Evolutionary conservation across 768 basidiomycete genomes (phyloP).

Genomic region (Cantharellus cinnabarinus): DNA sequence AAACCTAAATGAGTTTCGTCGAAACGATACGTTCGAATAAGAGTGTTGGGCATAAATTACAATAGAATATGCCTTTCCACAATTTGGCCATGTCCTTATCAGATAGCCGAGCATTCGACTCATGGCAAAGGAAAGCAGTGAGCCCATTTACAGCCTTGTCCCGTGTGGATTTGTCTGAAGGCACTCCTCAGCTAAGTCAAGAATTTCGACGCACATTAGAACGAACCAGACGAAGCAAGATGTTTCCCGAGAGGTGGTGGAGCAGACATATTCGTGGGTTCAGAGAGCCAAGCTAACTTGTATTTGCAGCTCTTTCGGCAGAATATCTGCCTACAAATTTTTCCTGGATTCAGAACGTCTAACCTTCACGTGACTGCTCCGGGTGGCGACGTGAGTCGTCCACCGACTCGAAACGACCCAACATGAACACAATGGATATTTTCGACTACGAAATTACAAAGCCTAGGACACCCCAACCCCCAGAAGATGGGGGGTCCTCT

Average conservation of each 20-base stretch:
- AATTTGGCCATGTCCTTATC: conserved; percentile 71
- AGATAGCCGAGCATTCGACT: conserved; percentile 33
- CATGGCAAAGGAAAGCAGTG: conserved; percentile 54
- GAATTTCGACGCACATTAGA: conserved; percentile 1
- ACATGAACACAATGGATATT: too few relatives aligned
- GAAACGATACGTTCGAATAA: not conserved
- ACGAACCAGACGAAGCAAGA: conserved; percentile 74
- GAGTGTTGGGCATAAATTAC: conserved; percentile 24
- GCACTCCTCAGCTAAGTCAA: not conserved
- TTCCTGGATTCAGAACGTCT: too few relatives aligned
- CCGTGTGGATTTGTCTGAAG: conserved; percentile 68
- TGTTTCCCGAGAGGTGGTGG: conserved; percentile 58
- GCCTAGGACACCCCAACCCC: too few relatives aligned
- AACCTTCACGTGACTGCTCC: too few relatives aligned
- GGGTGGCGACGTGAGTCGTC: too few relatives aligned
- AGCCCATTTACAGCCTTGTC: conserved; percentile 79
- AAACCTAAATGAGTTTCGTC: conserved; percentile 37
- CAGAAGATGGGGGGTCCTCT: too few relatives aligned
- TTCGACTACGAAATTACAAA: too few relatives aligned
- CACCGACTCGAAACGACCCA: too few relatives aligned
- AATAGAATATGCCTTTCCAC: conserved; percentile 98
- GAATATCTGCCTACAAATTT: too few relatives aligned
- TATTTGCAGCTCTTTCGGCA: too few relatives aligned
- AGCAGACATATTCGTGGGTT: not conserved
- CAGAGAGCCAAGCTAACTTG: too few relatives aligned